These are phyloP conservation scores for Monosporascus ibericus DNA, from an alignment of 2,329 filamentous ascomycete genomes.

Conservation along the genomic window DNA sequence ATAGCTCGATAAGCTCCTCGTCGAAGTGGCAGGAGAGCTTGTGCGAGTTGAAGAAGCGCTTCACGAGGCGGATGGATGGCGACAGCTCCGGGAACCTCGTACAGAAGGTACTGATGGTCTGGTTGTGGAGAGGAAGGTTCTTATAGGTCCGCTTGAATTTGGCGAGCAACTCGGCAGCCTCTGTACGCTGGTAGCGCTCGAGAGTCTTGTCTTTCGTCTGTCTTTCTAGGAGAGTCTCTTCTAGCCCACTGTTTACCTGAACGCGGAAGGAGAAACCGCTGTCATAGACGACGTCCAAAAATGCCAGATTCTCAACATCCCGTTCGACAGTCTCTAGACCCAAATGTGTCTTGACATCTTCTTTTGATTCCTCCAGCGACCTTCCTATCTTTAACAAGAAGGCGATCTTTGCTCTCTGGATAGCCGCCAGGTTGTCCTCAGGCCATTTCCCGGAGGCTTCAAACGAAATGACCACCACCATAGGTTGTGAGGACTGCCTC, in stretches of 20 bases:
- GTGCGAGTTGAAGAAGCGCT: slow-evolving; percentile 84
- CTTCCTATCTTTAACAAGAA: slow-evolving; percentile 75
- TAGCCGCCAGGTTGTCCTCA: slow-evolving; percentile 72
- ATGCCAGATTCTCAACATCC: slow-evolving; percentile 69
- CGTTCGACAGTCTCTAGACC: slow-evolving; percentile 72
- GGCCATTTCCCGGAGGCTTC: slow-evolving; percentile 93
- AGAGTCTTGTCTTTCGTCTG: slow-evolving; percentile 67
- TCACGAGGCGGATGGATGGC: slow-evolving; percentile 74
- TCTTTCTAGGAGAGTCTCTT: slow-evolving; percentile 74
- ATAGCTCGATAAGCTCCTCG: slow-evolving; percentile 77
- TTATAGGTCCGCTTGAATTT: slow-evolving; percentile 66
- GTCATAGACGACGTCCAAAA: slow-evolving; percentile 73
- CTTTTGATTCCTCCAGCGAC: slow-evolving; percentile 57
- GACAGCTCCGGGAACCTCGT: slow-evolving; percentile 77
- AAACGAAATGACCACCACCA: slow-evolving; percentile 82
- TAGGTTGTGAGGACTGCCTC: slow-evolving; percentile 45
- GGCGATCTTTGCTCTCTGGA: slow-evolving; percentile 89
- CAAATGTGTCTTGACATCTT: slow-evolving; percentile 59
- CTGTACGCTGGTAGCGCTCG: slow-evolving; percentile 59
- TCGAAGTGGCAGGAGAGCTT: slow-evolving; percentile 70
- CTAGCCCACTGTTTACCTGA: slow-evolving; percentile 82
- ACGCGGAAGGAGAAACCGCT: slow-evolving; percentile 72
- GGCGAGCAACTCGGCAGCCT: slow-evolving; percentile 63
- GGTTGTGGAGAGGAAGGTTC: slow-evolving; percentile 70
- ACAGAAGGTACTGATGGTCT: slow-evolving; percentile 72